Evolutionary conservation across 176 grass and related monocot genomes (phyloP), one percentile per base, ranked within the genome.

Genomic region (Musa troglodytarum): DNA sequence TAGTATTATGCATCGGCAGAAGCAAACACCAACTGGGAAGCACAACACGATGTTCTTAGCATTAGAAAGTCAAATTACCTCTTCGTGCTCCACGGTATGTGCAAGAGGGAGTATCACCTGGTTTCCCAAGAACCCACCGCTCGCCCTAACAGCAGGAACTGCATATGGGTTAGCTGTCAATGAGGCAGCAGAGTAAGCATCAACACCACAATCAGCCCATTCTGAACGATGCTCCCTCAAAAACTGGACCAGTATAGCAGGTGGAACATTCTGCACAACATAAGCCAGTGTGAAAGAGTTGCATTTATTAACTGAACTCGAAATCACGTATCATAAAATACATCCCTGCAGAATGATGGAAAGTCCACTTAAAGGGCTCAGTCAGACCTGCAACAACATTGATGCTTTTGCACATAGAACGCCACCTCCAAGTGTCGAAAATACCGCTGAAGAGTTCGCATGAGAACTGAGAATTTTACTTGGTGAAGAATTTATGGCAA

Each of bases 371-470:
- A 53, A 20, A 1, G 22, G 22, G 8, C 16, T 9, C 24, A 14
- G 69, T 29, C 21, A 59, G 70, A 95, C 96, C 96, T 99, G 86
- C 72, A 99, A 80, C 16, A 99, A 77, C 96, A 99, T 95, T 51
- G 96, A 99, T 63, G 96, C 91, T 87, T 99, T 99, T 28, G 96
- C 96, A 28, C 96, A 99, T 82, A 99, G 65, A 64, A 99, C 86
- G 64, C 96, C 96, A 74, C 86, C 81, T 1, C 88, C 86, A 6
- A 88, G 73, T 67, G 81, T 68, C 50, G 88, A 86, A 73, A 93
- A 89, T 15, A 99, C 85, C 2, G 86, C 80, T 9, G 88, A 86
- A 22, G 82, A 69, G 69, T 84, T 88, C 62, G 84, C 49, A 59
- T 85, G 74, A 66, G 88, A 86, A 80, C 88, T 88, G 53, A 79